Conservation (phyloP, 2,329 filamentous ascomycete genomes). For the Ceratocystis destructans region DNA sequence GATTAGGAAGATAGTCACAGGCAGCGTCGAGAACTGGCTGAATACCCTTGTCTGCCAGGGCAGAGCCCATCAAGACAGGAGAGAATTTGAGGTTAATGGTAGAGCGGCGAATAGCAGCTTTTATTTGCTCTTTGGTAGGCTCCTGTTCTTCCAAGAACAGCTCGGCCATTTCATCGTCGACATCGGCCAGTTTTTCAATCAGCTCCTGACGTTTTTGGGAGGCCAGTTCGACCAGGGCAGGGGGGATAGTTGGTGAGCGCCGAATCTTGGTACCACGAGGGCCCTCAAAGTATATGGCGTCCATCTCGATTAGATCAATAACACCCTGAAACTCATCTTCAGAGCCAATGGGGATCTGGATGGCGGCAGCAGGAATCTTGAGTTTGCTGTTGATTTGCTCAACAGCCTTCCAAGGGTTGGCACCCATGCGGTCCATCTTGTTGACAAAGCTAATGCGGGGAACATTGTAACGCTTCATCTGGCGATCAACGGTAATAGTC, state of each 20-base stretch:
- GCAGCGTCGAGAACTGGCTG: constrained; percentile 96
- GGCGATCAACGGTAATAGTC: constrained; percentile 93
- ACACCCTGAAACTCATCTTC: constrained; percentile 90
- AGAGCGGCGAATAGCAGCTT: constrained; percentile 76
- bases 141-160: constrained; percentile 78
- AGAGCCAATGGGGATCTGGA: constrained; percentile 85
- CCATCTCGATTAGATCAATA: constrained; percentile 85
- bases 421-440: constrained; percentile 99
- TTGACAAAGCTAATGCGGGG: constrained; percentile 94
- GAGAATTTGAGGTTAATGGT: constrained; percentile 86
- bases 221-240: constrained; percentile 59
- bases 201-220: constrained; percentile 72
- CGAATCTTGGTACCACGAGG: constrained; percentile 63
- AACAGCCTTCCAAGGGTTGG: constrained; percentile 93
- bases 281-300: constrained; percentile 84
- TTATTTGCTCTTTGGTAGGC: constrained; percentile 71
- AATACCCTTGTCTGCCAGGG: constrained; percentile 83
- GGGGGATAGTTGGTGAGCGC: constrained; percentile 67
- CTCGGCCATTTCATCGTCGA: constrained; percentile 95
- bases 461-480: constrained; percentile 97
- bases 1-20: constrained; percentile 90
- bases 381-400: constrained; percentile 97
- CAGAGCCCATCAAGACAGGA: constrained; percentile 92
- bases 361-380: constrained; percentile 78
- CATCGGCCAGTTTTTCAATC: constrained; percentile 90